Evolutionary conservation across 208 protist species (phyloP).

Genomic region (Paratrypanosoma confusum): DNA sequence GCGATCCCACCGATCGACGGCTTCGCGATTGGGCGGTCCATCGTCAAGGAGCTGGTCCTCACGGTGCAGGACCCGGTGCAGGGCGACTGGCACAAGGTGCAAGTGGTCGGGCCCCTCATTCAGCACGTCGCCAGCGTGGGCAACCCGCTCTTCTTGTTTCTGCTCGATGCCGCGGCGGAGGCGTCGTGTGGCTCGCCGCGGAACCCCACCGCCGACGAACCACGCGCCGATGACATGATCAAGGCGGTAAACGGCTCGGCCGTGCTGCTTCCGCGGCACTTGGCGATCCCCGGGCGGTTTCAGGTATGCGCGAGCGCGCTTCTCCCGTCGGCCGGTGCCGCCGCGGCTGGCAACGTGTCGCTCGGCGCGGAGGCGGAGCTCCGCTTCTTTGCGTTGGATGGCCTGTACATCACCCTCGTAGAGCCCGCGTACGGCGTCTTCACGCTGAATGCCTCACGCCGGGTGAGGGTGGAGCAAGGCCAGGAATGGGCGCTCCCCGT

Average conservation of each 20-base stretch:
- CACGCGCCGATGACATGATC: slow-evolving; percentile 24
- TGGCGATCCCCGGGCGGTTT: slow-evolving; percentile 30
- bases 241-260: slow-evolving; percentile 35
- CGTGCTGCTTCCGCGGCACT: slow-evolving; percentile 35
- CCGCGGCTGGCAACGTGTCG: slow-evolving; percentile 19
- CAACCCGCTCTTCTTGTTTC: slow-evolving; percentile 55
- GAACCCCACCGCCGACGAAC: slow-evolving; percentile 23
- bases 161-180: too few species aligned
- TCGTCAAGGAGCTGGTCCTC: slow-evolving; percentile 17
- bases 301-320: slow-evolving; percentile 51
- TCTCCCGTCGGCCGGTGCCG: slow-evolving; percentile 19
- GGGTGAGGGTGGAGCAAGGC: slow-evolving; percentile 53
- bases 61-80: slow-evolving; percentile 29
- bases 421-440: slow-evolving; percentile 48
- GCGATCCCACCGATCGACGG: slow-evolving; percentile 34
- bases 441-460: slow-evolving; percentile 40
- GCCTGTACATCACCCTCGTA: slow-evolving; percentile 27
- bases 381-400: slow-evolving; percentile 42
- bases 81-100: slow-evolving; percentile 41
- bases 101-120: slow-evolving; percentile 42
- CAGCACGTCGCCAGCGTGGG: slow-evolving; percentile 27
- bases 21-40: slow-evolving; percentile 17
- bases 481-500: slow-evolving; percentile 57
- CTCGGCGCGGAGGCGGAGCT: slow-evolving; percentile 33
- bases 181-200: too few species aligned